Evolutionary conservation across 1,284 basidiomycete species (phyloP), one percentile per base, ranked within the genome.

Genomic region (Xerocomus tenax): DNA sequence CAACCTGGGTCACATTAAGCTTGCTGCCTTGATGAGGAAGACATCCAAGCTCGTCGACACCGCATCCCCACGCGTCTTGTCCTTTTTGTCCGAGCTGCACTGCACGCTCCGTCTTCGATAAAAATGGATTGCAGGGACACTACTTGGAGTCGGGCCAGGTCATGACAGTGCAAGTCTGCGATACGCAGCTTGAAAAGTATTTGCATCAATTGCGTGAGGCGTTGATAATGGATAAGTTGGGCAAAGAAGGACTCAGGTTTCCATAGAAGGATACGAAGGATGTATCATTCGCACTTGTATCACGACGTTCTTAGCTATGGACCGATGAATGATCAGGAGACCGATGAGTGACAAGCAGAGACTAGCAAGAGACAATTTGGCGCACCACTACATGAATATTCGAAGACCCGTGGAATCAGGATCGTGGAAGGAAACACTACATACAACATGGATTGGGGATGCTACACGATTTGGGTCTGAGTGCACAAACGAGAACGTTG

Each of bases 1-100:
- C 57, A 66, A 70, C 42, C 66, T 73, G 43, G 71, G 71, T 0
- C 72, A 75, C 59, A 72, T 70, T 71, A 53, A 65, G 61, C 26
- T 63, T 74, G 30, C 69, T 74, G 50, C 72, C 2, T 65, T 74
- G 46, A 57, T 74, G 46, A 57, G 67, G 49, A 68, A 69, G 57
- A 72, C 70, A 8, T 63, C 69, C 23, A 60, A 56, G 41, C 45
- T 64, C 10, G 62, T 62, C 12, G 41, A 52, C 42, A 48, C 60
- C 69, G n/a, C 73, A 21, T 28, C 10, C 28, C 4, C 28, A 10
- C 12, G 28, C 28, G 71, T 75, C 61, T 64, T 76, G 42, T 68
- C 64, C 51, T 61, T 74, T 45, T 71, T 10, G 28, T 29, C 69
- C 39, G 67, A 70, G 54, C 66, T 74, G 50, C 73, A 74, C 57